Evolutionary conservation across 495 filamentous ascomycete genomes (phyloP).

Genomic region (Cetradonia linearis): DNA sequence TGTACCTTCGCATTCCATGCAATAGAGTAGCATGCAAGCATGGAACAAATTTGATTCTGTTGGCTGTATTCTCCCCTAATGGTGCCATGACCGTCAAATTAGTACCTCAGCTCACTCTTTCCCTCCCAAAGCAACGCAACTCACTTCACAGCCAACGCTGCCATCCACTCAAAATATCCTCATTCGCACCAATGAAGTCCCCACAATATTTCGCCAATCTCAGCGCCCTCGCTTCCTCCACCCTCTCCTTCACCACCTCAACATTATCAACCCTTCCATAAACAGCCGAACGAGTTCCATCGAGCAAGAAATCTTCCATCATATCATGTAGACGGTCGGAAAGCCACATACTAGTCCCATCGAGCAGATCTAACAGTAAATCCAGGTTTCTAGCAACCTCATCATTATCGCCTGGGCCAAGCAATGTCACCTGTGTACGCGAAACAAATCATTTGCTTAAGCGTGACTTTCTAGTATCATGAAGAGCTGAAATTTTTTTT

Average conservation of each 20-base stretch:
- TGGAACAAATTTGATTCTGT: no score
- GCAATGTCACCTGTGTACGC: constrained; percentile 25
- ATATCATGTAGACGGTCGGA: constrained; percentile 9
- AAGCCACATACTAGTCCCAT: constrained; percentile 17
- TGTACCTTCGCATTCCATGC: no score
- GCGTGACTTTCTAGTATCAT: no score
- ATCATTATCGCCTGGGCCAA: constrained; percentile 19
- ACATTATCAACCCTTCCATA: constrained; percentile 22
- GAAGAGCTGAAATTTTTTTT: no score
- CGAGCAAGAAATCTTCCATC: constrained; percentile 13
- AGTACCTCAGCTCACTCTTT: not conserved
- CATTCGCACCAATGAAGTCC: constrained; percentile 14
- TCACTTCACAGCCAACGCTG: constrained; percentile 5
- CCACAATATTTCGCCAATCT: constrained; percentile 15
- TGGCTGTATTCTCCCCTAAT: no score
- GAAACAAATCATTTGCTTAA: constrained; percentile 25
- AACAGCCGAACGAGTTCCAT: not conserved
- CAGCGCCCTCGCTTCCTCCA: constrained; percentile 6
- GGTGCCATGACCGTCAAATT: no score
- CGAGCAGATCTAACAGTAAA: constrained; percentile 25
- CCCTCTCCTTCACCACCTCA: constrained; percentile 10
- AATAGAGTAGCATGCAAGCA: no score
- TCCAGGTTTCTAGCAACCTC: constrained; percentile 18
- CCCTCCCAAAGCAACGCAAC: not conserved
- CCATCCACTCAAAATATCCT: not conserved